A percentile compares a stretch with the other conserved stretches of the same genome.
Conservation (phyloP, 2,329 filamentous ascomycete species). For the Balansia obtecta region DNA sequence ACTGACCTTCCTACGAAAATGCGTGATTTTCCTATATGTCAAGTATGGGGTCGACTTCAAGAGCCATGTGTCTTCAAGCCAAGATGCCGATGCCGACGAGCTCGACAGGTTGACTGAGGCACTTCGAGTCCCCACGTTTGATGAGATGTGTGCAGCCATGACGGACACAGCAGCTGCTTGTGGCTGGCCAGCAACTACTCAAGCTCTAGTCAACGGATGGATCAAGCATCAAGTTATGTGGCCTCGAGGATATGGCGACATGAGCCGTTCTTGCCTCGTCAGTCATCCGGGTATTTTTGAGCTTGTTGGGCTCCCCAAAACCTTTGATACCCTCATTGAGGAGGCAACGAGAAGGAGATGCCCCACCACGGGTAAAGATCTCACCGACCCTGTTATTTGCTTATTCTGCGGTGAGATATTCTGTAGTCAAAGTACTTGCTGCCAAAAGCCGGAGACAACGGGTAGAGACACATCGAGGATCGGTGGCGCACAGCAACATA, state of each 20-base stretch:
- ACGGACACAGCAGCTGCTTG: constrained; percentile 30
- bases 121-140: constrained; percentile 64
- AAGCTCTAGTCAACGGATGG: constrained; percentile 53
- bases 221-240: constrained; percentile 48
- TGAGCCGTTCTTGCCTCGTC: constrained; percentile 33
- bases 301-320: constrained; percentile 79
- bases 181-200: constrained; percentile 36
- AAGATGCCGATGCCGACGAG: constrained; percentile 61
- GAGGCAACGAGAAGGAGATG: constrained; percentile 76
- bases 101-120: constrained; percentile 68
- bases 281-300: constrained; percentile 90
- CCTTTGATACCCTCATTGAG: constrained; percentile 86
- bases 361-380: constrained; percentile 79
- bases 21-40: constrained; percentile 70
- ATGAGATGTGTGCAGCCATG: constrained; percentile 59
- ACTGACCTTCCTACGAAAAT: constrained; percentile 80
- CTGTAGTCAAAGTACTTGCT: constrained; percentile 89
- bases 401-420: constrained; percentile 95
- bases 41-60: constrained; percentile 84
- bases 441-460: constrained; percentile 50
- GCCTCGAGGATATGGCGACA: constrained; percentile 17
- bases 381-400: constrained; percentile 84
- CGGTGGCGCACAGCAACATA: constrained; percentile 84
- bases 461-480: constrained; percentile 35
- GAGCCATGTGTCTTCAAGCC: constrained; percentile 47